phyloP scores from a whole-genome alignment of 2,329 filamentous ascomycete genomes.

The Epichloe bromicola region DNA sequence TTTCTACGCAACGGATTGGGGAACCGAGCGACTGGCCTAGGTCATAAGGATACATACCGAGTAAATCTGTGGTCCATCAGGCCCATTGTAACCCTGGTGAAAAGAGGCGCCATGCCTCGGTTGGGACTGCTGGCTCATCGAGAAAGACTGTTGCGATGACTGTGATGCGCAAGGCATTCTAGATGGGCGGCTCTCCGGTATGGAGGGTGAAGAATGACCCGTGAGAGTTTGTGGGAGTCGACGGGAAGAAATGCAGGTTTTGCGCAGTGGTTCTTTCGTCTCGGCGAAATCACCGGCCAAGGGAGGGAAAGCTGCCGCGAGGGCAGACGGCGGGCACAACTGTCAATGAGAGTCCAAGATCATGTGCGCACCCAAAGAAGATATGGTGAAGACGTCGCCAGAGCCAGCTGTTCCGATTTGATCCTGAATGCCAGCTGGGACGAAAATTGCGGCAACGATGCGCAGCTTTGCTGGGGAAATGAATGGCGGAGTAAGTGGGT shows the following conservation, averaged over 20 bases:
- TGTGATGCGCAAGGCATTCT: slow-evolving; percentile 32
- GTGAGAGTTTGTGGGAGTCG: neutral
- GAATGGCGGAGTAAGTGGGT: slow-evolving; percentile 6
- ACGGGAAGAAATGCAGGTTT: neutral
- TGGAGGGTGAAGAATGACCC: neutral
- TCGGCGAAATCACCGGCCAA: neutral
- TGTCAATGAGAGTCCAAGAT: neutral
- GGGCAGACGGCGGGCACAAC: neutral
- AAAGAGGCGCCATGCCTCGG: slow-evolving; percentile 25
- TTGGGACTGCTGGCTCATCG: slow-evolving; percentile 43
- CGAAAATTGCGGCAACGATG: neutral
- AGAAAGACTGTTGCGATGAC: slow-evolving; percentile 43
- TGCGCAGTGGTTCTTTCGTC: neutral
- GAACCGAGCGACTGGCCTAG: neutral
- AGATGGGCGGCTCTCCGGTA: neutral
- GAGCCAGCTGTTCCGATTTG: neutral
- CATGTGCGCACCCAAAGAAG: neutral
- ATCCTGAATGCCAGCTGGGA: neutral
- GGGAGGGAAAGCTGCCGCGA: neutral
- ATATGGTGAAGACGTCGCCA: neutral
- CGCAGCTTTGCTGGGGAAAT: slow-evolving; percentile 3
- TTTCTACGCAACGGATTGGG: neutral
- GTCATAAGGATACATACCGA: slow-evolving; percentile 31
- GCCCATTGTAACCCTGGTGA: slow-evolving; percentile 19
- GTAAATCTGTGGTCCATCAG: slow-evolving; percentile 45